Percentiles rank a stretch among this genome's conserved stretches.
Evolutionary conservation across 2,329 filamentous ascomycete species (phyloP).

Genomic region (Lachnellula subtilissima): DNA sequence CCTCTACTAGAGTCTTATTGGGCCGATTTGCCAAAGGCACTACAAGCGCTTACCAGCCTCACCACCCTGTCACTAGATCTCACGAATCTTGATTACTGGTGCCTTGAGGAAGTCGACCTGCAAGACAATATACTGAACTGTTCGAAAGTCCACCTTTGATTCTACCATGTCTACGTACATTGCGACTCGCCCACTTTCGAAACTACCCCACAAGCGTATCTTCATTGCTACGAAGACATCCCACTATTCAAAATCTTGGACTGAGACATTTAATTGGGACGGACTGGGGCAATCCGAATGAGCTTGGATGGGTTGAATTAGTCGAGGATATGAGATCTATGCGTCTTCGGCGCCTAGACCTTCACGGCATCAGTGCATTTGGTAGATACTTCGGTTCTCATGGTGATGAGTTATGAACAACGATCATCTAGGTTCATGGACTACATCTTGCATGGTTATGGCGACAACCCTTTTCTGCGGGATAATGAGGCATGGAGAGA

Average conservation of each 20-base stretch:
- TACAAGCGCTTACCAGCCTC: background rate
- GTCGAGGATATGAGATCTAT: background rate
- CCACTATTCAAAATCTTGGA: background rate
- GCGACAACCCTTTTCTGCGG: background rate
- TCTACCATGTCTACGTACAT: background rate
- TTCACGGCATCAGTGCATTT: background rate
- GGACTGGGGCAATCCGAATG: background rate
- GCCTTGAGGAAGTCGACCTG: background rate
- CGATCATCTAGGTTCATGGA: background rate
- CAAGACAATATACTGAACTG: slow-evolving; percentile 3
- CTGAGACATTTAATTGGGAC: background rate
- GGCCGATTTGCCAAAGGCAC: slow-evolving; percentile 3
- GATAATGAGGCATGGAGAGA: background rate
- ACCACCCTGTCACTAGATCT: slow-evolving; percentile 2
- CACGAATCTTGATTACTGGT: background rate
- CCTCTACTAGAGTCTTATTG: background rate
- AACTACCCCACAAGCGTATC: background rate
- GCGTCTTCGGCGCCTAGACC: background rate
- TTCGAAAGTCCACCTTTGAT: background rate
- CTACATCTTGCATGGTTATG: slow-evolving; percentile 4
- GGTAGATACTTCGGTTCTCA: background rate
- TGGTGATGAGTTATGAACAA: background rate
- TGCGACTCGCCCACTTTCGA: background rate
- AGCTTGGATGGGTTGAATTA: background rate
- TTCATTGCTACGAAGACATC: background rate